Conservation (phyloP, 2,329 filamentous ascomycete genomes). For the Hypoxylon sp. region DNA sequence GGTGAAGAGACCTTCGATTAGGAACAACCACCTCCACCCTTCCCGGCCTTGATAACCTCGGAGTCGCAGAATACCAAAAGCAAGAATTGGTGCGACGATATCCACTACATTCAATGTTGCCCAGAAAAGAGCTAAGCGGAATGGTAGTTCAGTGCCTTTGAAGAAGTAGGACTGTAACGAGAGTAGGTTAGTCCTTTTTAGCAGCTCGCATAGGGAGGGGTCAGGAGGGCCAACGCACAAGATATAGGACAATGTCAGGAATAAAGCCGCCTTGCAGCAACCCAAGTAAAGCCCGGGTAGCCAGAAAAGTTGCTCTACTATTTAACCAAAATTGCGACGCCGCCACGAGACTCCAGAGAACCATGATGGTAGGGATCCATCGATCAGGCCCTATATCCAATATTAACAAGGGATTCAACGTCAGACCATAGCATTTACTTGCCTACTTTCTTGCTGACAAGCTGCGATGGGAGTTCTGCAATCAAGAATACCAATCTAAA, state of each 20-base stretch:
- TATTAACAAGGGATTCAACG: neutral
- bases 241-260: conserved; percentile 55
- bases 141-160: conserved; percentile 53
- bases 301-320: conserved; percentile 51
- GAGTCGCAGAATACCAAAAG: conserved; percentile 56
- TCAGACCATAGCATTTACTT: neutral
- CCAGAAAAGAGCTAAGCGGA: conserved; percentile 56
- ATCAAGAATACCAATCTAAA: conserved; percentile 41
- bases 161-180: conserved; percentile 53
- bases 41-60: conserved; percentile 57
- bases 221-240: conserved; percentile 43
- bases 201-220: neutral
- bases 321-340: conserved; percentile 53
- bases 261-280: conserved; percentile 57
- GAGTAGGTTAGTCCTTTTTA: conserved; percentile 10
- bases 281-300: conserved; percentile 54
- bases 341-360: conserved; percentile 55
- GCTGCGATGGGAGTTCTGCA: conserved; percentile 47
- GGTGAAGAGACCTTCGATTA: conserved; percentile 66
- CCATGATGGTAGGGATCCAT: conserved; percentile 57
- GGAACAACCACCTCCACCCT: conserved; percentile 65
- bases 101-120: conserved; percentile 52
- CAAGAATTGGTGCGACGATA: conserved; percentile 55
- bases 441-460: conserved; percentile 48
- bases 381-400: conserved; percentile 40